Base-by-base conservation (phyloP, 2,329 filamentous ascomycete species). In the Xylaria sp. region DNA sequence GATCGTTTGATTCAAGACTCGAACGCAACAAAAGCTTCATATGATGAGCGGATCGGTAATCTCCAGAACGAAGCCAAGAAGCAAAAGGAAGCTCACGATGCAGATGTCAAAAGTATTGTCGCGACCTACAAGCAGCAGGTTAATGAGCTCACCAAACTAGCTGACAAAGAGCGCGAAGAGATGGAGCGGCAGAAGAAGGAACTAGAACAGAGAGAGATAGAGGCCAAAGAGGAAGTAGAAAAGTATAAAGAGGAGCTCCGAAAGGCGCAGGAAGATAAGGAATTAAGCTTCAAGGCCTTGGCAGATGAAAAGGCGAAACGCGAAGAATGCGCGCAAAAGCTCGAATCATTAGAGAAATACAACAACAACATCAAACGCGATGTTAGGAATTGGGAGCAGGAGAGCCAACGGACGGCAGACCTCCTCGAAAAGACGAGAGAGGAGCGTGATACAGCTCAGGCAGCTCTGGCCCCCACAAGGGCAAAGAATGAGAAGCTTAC, bases 181-280 rank as follows among this genome's bases (percentile, higher is more conserved):
- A 10, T 57, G 23, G 48, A 61, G 9, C 3, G 2, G 26, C 7
- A 53, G 49, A 53, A 17, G 31, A 15, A 3, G 0, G 4, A 53
- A 31, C 23, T 53, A 7, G 20, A 17, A 26, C 0, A 31, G 6
- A 33, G 4, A 11, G 33, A 53, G 15, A 31, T 2, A 17, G 28
- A 53, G 26, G 49, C 49, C 5, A 33, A 17, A 33, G 49, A 15
- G 15, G 49, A 53, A n/a, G 6, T 33, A 53, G 49, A 53, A 36
- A 63, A 54, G 40, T 46, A 57, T 20, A 66, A 53, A 44, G 58
- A 54, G 42, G 36, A 48, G 4, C 9, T 36, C 15, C 9, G 1
- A 17, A 7, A 44, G 2, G 23, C 26, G 4, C 13, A n/a, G 23
- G 31, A 60, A n/a, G 57, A 63, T 2, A 40, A 4, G 28, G 46